These are phyloP conservation scores for Euptelea pleiosperma DNA, from an alignment of 164 flowering plant species.

Conservation along the genomic window DNA sequence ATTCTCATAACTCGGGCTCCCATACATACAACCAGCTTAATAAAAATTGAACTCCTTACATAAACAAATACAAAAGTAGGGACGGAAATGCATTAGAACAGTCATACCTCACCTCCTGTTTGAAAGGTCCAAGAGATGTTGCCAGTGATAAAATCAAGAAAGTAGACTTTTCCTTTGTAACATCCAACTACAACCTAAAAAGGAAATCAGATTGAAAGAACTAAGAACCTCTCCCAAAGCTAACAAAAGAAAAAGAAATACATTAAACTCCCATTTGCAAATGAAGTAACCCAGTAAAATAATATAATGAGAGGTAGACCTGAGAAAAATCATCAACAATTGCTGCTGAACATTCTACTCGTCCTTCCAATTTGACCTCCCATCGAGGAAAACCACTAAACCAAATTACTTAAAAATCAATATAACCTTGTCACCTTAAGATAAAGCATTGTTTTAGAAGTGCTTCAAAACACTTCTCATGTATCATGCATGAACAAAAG, in stretches of 20 bases:
- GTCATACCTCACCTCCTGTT: slow-evolving; percentile 77
- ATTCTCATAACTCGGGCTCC: neutral
- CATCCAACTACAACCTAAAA: slow-evolving; percentile 86
- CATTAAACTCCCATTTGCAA: slow-evolving; percentile 1
- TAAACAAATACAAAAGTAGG: neutral
- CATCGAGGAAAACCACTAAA: slow-evolving; percentile 66
- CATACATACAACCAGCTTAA: no score
- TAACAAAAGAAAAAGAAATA: neutral
- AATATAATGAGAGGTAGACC: slow-evolving; percentile 34
- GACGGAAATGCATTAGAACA: neutral
- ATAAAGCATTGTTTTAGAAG: neutral
- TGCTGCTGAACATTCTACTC: slow-evolving; percentile 87
- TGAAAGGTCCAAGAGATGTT: slow-evolving; percentile 64
- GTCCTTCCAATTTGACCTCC: slow-evolving; percentile 65
- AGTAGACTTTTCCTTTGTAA: slow-evolving; percentile 79
- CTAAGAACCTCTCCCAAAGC: slow-evolving; percentile 1
- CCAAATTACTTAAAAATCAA: slow-evolving; percentile 11
- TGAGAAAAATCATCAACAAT: slow-evolving; percentile 67
- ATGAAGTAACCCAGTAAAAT: neutral
- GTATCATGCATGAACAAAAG: neutral
- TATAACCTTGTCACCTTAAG: slow-evolving; percentile 1
- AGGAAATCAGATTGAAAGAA: slow-evolving; percentile 6
- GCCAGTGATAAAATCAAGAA: slow-evolving; percentile 71
- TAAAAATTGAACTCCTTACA: neutral
- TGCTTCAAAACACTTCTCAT: neutral